Percentiles rank a stretch among this genome's conserved stretches.
Evolutionary conservation across 2,329 filamentous ascomycete genomes (phyloP).

Genomic region (Penicillium sp.): DNA sequence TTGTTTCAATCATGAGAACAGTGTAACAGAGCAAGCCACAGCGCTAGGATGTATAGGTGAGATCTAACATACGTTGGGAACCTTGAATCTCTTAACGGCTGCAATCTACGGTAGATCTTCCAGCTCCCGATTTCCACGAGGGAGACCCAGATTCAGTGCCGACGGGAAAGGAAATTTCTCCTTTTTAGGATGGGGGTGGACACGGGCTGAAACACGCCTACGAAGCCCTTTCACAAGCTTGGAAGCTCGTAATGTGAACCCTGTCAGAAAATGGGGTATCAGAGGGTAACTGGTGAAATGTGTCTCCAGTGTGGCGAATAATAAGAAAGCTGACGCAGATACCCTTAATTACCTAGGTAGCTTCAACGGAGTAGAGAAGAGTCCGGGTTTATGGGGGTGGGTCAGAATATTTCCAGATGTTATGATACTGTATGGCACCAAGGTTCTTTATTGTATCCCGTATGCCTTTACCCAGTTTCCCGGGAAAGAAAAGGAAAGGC

Average conservation of each 20-base stretch:
- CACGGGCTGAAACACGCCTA: constrained; percentile 16
- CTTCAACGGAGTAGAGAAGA: background rate
- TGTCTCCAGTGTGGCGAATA: constrained; percentile 15
- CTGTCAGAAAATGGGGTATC: background rate
- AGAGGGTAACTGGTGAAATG: background rate
- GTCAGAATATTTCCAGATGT: constrained; percentile 13
- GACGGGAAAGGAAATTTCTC: background rate
- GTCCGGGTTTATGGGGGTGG: constrained; percentile 17
- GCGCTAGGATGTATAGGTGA: background rate
- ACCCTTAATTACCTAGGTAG: constrained; percentile 1
- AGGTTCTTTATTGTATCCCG: background rate
- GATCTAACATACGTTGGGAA: background rate
- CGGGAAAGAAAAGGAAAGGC: constrained; percentile 16
- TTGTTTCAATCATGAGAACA: background rate
- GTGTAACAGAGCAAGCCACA: background rate
- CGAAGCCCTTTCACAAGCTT: background rate
- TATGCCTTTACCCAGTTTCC: constrained; percentile 8
- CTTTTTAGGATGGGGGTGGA: constrained; percentile 3
- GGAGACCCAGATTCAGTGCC: constrained; percentile 3
- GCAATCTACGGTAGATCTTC: constrained; percentile 17
- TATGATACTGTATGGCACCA: constrained; percentile 1
- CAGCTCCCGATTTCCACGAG: constrained; percentile 17
- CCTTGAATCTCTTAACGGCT: constrained; percentile 16
- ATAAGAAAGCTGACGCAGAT: constrained; percentile 9
- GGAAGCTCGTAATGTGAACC: background rate